Evolutionary conservation across 2,329 filamentous ascomycete species (phyloP), one percentile per base, ranked within the genome.

Genomic region (Hymenoscyphus occultus): DNA sequence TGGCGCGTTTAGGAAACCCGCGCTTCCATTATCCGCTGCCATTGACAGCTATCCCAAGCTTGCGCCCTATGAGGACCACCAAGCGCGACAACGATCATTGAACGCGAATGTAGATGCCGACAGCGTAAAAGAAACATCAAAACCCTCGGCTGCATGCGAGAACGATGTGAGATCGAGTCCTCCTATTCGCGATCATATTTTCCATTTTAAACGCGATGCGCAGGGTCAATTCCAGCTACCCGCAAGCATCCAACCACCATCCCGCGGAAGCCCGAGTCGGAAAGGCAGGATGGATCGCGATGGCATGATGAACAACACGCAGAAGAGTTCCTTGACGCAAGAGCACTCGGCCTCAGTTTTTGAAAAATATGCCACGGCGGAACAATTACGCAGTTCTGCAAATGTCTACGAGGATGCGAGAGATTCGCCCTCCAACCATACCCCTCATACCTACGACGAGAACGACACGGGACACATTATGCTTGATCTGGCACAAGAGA

Each of bases 281-380:
- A 56, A 59, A 31, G 7, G 31, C 54, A 51, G 51, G 22, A 54
- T 61, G 48, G 51, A 61, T 14, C n/a, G 45, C 42, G 28, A 68
- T 67, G 67, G 66, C 51, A 28, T 54, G 48, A 39, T 67, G 5
- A 64, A 71, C 32, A 39, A 61, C 16, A 71, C 69, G 1, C 74
- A 74, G 59, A 70, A 66, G 40, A 73, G 69, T 39, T 68, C 72
- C 42, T 48, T 67, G 3, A 75, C 74, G 2, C 74, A 75, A 58
- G 70, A 72, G 61, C 74, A 74, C 61, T 62, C 72, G 9, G 64
- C 59, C 45, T 74, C 69, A 2, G 69, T 68, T 13, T 75, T 75
- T 40, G 69, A 70, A 60, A 13, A 14, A 19, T 28, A 42, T 19
- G 42, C 39, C 22, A 35, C 39, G 1, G 22, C 39, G 12, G 22